Evolutionary conservation across 306 rosid species (phyloP), one percentile per base, ranked within the genome.

Genomic region (Luffa aegyptiaca): DNA sequence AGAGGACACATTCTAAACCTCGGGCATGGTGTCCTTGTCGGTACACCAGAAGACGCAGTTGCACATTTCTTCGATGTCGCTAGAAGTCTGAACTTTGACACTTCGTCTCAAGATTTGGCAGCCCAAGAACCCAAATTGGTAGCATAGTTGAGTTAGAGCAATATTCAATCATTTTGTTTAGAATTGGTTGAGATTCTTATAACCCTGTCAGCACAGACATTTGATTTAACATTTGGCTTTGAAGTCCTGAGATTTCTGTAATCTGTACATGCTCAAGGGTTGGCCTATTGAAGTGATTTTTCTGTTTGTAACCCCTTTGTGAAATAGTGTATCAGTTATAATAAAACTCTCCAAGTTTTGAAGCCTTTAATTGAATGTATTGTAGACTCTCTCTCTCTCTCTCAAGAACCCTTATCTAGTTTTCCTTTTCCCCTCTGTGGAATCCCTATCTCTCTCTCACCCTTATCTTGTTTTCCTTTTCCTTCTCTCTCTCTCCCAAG

Each of bases 31-130:
- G 99, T 95, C 86, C 96, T 95, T 51, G 93, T 91, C 45, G 92
- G 96, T 80, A 92, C 93, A 16, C 99, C 99, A 4, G 97, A 95
- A 88, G 97, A 91, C 86, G 95, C 99, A 18, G 99, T 95, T 78
- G 91, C 90, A 45, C 99, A 95, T 90, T 95, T 95, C 92, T 95
- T 93, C 78, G 99, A 95, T 18, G 97, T 92, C 39, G 86, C 97
- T 31, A 92, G 90, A 84, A 90, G 96, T 85, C 89, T 91, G 93
- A 84, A 90, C 74, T 92, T 90, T 55, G 92, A 93, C 39, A 78
- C 91, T 42, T 53, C 81, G 65, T 81, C 85, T 58, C 88, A 81
- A 81, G 85, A 87, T 51, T 83, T 81, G 39, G 61, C 88, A 18
- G 86, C 82, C n/a, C 86, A 80, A 81, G 88, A 86, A 55, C 84